Percentiles rank a stretch among this genome's conserved stretches.
Evolutionary conservation across 2,329 filamentous ascomycete genomes (phyloP).

Genomic region (Arachnomyces sp.): DNA sequence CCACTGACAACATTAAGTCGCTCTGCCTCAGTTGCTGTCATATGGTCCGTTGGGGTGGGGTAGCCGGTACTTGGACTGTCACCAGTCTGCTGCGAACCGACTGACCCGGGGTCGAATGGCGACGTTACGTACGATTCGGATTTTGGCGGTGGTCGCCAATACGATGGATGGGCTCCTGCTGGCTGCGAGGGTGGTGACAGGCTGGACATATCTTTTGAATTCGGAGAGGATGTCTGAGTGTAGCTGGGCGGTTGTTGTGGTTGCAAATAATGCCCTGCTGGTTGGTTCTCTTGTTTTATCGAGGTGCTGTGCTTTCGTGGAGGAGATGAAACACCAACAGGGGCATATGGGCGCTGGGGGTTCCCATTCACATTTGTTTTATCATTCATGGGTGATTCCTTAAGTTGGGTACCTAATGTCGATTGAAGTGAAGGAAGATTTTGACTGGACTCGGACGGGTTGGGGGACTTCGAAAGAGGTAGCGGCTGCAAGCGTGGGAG

Average conservation of each 20-base stretch:
- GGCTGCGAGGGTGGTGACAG: slow-evolving; percentile 23
- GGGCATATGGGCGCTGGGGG: slow-evolving; percentile 17
- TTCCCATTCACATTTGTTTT: slow-evolving; percentile 17
- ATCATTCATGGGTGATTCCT: slow-evolving; percentile 21
- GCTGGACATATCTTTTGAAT: slow-evolving; percentile 27
- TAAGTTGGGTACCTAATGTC: slow-evolving; percentile 23
- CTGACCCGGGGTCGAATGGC: slow-evolving; percentile 19
- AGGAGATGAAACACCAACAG: slow-evolving; percentile 19
- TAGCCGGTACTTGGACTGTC: slow-evolving; percentile 31
- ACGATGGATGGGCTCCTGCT: slow-evolving; percentile 20
- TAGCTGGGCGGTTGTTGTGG: slow-evolving; percentile 25
- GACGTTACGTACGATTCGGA: slow-evolving; percentile 22
- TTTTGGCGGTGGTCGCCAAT: slow-evolving; percentile 22
- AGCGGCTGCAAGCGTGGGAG: slow-evolving; percentile 33
- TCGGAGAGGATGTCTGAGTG: slow-evolving; percentile 31
- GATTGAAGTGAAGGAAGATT: slow-evolving; percentile 35
- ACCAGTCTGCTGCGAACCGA: slow-evolving; percentile 20
- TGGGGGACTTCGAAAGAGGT: slow-evolving; percentile 23
- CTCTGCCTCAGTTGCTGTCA: slow-evolving; percentile 16
- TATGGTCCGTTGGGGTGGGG: slow-evolving; percentile 33
- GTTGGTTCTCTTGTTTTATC: too few relatives aligned
- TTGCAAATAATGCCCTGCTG: too few relatives aligned
- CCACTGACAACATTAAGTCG: slow-evolving; percentile 15
- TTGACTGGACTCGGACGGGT: slow-evolving; percentile 28
- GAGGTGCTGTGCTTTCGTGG: slow-evolving; percentile 13